Conservation (phyloP, 2,329 filamentous ascomycete genomes). For the Phoma sp. region DNA sequence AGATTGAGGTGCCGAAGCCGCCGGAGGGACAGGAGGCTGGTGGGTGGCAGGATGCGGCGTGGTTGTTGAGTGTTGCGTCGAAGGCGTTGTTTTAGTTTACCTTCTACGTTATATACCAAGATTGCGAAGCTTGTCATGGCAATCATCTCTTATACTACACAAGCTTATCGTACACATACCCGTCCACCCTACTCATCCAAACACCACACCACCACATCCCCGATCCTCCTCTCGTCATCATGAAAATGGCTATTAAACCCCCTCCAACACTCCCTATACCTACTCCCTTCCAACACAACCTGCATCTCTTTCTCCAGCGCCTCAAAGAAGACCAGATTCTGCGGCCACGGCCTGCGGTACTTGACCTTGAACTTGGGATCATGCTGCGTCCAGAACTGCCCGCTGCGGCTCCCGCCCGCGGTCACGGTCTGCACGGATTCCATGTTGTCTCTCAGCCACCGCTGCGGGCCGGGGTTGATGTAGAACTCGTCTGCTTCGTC, state of each 20-base stretch:
- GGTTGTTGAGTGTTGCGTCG: conserved; percentile 62
- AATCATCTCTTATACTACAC: no score
- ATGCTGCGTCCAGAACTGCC: conserved; percentile 31
- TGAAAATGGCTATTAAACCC: conserved; percentile 68
- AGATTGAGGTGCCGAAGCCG: conserved; percentile 18
- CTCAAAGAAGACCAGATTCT: conserved; percentile 62
- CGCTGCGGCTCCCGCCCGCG: conserved; percentile 24
- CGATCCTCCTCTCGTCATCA: conserved; percentile 65
- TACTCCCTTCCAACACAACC: conserved; percentile 50
- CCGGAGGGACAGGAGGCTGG: conserved; percentile 44
- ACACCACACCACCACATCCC: conserved; percentile 70
- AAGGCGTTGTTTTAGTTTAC: conserved; percentile 49
- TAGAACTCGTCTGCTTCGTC: conserved; percentile 96
- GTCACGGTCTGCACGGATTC: conserved; percentile 33
- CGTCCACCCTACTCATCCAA: conserved; percentile 21
- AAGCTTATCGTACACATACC: neutral
- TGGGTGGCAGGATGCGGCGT: conserved; percentile 65
- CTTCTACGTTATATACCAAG: no score
- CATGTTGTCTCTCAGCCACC: conserved; percentile 55
- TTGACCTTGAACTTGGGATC: conserved; percentile 30
- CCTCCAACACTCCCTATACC: conserved; percentile 65
- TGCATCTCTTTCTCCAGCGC: conserved; percentile 61
- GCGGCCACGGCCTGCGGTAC: conserved; percentile 49
- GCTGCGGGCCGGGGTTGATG: conserved; percentile 58
- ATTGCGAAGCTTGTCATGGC: no score